Evolutionary conservation across 2,329 filamentous ascomycete species (phyloP), one percentile per base, ranked within the genome.

Genomic region (Colletotrichum sansevieriae): DNA sequence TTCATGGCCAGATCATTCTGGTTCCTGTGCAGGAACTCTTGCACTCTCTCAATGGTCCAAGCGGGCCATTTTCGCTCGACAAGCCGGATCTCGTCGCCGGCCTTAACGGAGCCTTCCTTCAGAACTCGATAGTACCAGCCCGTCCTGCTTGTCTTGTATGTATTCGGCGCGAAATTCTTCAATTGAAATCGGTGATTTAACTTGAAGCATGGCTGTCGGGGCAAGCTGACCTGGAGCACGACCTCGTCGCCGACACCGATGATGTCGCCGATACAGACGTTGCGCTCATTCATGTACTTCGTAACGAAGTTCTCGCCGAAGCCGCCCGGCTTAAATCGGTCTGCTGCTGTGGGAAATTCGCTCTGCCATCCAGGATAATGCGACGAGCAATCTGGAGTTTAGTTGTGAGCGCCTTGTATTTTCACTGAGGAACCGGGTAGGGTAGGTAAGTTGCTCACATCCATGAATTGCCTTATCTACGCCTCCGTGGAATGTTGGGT

Each of bases 51-150:
- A 39, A 92, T 83, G 0, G 88, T 89, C 90, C 90, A 92, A 46
- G 81, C 73, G 0, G 88, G 88, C 78, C 87, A 81, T 20, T 76
- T 81, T 12, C 89, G 81, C 75, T 87, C 83, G 0, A 90, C 78
- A 0, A 92, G 78, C 4, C 76, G 77, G 70, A 91, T 85, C 72
- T 82, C 79, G 72, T 91, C 88, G 8, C 89, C 89, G 0, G 83
- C 82, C 18, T 80, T 76, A 47, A 92, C 83, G 0, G 74, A 78
- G 0, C 90, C 90, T 37, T 85, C 82, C 3, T 80, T 78, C 15
- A 91, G 74, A 1, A 92, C 85, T 2, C 89, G 84, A 71, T 91
- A 91, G 74, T 91, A 87, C 89, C 89, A 92, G 0, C 90, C 90
- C 0, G 88, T 91, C 1, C 89, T 84, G 65, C 86, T 86, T 2